These are phyloP conservation scores for Apiotrichum domesticum DNA, from an alignment of 1,284 basidiomycete genomes.

Conservation along the genomic window DNA sequence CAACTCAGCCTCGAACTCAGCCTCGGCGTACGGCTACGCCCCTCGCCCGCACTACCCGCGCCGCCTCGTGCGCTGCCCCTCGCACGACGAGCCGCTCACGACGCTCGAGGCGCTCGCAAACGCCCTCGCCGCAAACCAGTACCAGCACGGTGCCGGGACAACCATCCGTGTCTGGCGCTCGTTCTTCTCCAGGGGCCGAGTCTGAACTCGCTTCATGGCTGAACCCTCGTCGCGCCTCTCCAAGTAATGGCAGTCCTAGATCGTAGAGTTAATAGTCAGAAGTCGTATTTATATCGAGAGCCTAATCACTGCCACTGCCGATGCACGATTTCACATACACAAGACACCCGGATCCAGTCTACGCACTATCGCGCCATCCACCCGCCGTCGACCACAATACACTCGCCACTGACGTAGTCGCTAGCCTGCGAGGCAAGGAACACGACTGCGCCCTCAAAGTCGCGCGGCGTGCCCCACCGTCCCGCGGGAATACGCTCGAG, in stretches of 20 bases:
- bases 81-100: background rate
- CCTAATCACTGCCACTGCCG: too few relatives aligned
- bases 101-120: background rate
- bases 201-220: too few relatives aligned
- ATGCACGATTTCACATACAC: background rate
- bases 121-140: background rate
- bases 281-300: too few relatives aligned
- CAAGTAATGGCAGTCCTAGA: too few relatives aligned
- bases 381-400: constrained; percentile 46
- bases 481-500: constrained; percentile 87
- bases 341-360: background rate
- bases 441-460: constrained; percentile 86
- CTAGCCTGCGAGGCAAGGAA: constrained; percentile 81
- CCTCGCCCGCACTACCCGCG: background rate
- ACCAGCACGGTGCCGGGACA: background rate
- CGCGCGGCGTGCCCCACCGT: constrained; percentile 78
- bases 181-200: background rate
- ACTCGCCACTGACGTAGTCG: constrained; percentile 85
- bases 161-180: background rate
- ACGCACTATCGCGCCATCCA: constrained; percentile 40
- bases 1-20: too few relatives aligned
- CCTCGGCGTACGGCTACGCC: background rate
- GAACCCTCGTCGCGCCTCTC: too few relatives aligned
- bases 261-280: too few relatives aligned
- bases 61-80: background rate